A percentile compares a stretch with the other conserved stretches of the same genome.
phyloP scores from a whole-genome alignment of 208 protist genomes.

The Entamoeba dispar region DNA sequence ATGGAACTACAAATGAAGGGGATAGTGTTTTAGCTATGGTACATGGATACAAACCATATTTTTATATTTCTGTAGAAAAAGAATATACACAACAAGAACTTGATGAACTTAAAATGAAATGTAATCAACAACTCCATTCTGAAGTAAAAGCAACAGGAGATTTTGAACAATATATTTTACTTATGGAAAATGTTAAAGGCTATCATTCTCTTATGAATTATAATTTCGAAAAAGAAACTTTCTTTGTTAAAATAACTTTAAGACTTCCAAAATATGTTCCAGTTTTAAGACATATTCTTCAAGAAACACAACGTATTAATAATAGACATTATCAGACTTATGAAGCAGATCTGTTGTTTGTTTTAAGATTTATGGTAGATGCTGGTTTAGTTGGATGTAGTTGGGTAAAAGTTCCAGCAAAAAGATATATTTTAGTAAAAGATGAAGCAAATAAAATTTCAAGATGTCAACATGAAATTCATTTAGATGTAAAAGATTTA shows the following conservation, averaged over 20 bases:
- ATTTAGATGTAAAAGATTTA: constrained; percentile 4
- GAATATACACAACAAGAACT: not conserved
- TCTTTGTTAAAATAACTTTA: not conserved
- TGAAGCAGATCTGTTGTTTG: constrained; percentile 90
- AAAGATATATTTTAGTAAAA: not conserved
- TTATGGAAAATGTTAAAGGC: not conserved
- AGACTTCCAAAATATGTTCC: not conserved
- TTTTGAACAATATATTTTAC: not conserved
- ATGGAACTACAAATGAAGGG: not conserved
- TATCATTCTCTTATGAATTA: not conserved
- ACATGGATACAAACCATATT: not conserved
- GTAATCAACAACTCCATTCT: not conserved
- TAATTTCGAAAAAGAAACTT: not conserved
- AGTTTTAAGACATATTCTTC: not conserved
- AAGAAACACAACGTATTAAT: not conserved
- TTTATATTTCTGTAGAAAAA: not conserved
- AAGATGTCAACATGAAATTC: constrained; percentile 29
- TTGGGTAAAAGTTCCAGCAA: constrained; percentile 22
- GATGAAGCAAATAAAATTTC: not conserved
- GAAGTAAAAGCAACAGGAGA: not conserved
- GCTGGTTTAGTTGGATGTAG: constrained; percentile 61
- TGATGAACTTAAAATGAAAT: not conserved
- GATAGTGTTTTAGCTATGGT: not conserved
- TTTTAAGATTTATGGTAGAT: constrained; percentile 92
- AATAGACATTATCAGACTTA: constrained; percentile 48